Evolutionary conservation across 257 asterid genomes (phyloP), one percentile per base, ranked within the genome.

Genomic region (Solanum etuberosum): DNA sequence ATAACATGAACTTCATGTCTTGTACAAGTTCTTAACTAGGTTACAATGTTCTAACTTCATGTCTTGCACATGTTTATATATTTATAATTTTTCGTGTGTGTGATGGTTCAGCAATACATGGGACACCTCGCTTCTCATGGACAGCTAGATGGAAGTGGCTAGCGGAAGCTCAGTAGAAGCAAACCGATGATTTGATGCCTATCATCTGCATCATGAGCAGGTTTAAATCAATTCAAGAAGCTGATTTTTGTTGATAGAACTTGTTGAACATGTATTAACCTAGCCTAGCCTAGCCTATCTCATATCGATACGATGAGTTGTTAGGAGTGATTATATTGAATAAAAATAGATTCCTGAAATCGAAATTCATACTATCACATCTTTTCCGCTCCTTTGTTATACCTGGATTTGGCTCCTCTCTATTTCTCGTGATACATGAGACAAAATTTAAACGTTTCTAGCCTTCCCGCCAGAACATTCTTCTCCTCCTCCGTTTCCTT

Each of bases 61-160:
- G 29, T 67, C 43, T 23, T n/a, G 32, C n/a, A 27, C 0, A 7
- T 9, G n/a, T 35, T 14, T 63, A 34, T 63, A 42, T 67, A 37
- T 27, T 4, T 7, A 18, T 10, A 54, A 76, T 16, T 70, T 37
- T 43, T 37, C 48, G 9, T 37, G 5, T 81, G 10, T 35, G n/a
- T 67, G 13, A 42, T 86, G 63, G 43, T 89, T 90, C 90, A 93
- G 99, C 98, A 91, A 91, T 96, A 96, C 91, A 94, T 92, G 99
- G 99, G 97, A 18, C 99, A 95, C 90, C 94, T 95, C 16, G 94
- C 91, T 71, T 96, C 98, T 76, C 93, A 87, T n/a, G 98, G 98
- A 85, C 95, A 93, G 86, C 90, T 96, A 78, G 98, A 96, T 86
- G 99, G 98, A 88, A 94, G 97, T 80, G 98, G 98, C 83, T 96